phyloP scores from a whole-genome alignment of 345 rosid genomes.

The Brassica napus region Da-Ae NC_063447.1:47149501-47150000 shows the following conservation, averaged over 20 bases:
- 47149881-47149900: slow-evolving; percentile 41
- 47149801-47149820: slow-evolving; percentile 99
- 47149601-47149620: slow-evolving; percentile 96
- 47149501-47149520: slow-evolving; percentile 1
- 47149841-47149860: slow-evolving; percentile 7
- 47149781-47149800: slow-evolving; percentile 99
- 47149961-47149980: slow-evolving; percentile 79
- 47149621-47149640: slow-evolving; percentile 87
- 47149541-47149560: slow-evolving; percentile 74
- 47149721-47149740: slow-evolving; percentile 58
- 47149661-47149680: slow-evolving; percentile 19
- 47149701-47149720: slow-evolving; percentile 7
- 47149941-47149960: slow-evolving; percentile 81
- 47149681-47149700: slow-evolving; percentile 14
- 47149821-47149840: slow-evolving; percentile 76
- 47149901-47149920: slow-evolving; percentile 88
- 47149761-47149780: slow-evolving; percentile 85
- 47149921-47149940: slow-evolving; percentile 85
- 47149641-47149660: slow-evolving; percentile 51
- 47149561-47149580: slow-evolving; percentile 77
- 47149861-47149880: neutral
- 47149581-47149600: slow-evolving; percentile 93
- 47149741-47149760: slow-evolving; percentile 88
- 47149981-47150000: slow-evolving; percentile 82
- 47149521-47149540: slow-evolving; percentile 90